These are phyloP conservation scores for Coniosporium apollinis DNA, from an alignment of 495 filamentous ascomycete species.

Conservation along the genomic window DNA sequence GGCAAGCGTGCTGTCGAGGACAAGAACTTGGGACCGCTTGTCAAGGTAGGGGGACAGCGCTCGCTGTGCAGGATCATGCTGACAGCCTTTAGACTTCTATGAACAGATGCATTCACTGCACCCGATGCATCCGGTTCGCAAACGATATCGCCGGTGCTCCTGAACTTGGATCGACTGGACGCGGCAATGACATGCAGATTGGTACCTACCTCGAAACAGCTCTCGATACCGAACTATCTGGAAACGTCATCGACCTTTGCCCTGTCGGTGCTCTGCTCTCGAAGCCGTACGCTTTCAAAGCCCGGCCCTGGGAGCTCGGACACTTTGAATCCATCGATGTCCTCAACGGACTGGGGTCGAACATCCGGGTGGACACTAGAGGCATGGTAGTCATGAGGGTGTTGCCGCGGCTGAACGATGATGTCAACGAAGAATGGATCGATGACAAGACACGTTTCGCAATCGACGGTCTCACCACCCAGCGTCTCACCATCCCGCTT, in stretches of 20 bases:
- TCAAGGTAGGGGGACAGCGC: conserved; percentile 39
- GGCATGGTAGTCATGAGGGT: conserved; percentile 96
- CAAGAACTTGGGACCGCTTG: conserved; percentile 96
- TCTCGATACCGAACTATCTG: conserved; percentile 84
- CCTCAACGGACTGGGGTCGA: conserved; percentile 79
- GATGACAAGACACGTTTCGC: conserved; percentile 96
- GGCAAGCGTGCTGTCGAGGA: conserved; percentile 97
- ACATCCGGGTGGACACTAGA: conserved; percentile 79
- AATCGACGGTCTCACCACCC: conserved; percentile 91
- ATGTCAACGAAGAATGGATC: conserved; percentile 99
- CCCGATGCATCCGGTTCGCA: conserved; percentile 90
- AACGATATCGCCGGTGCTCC: conserved; percentile 94
- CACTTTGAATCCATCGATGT: conserved; percentile 90
- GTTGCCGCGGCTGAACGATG: conserved; percentile 81
- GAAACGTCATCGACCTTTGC: conserved; percentile 95
- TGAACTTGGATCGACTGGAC: conserved; percentile 81
- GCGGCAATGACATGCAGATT: conserved; percentile 94
- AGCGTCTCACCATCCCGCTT: conserved; percentile 80
- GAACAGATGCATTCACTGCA: conserved; percentile 99
- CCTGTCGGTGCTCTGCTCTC: conserved; percentile 91
- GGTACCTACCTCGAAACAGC: conserved; percentile 91
- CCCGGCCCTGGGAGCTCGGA: conserved; percentile 90
- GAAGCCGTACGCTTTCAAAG: conserved; percentile 95
- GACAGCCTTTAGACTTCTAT: conserved; percentile 57
- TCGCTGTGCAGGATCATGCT: conserved; percentile 1